Evolutionary conservation across 768 basidiomycete genomes (phyloP).

Genomic region (Omphalotus guepiniiformis): DNA sequence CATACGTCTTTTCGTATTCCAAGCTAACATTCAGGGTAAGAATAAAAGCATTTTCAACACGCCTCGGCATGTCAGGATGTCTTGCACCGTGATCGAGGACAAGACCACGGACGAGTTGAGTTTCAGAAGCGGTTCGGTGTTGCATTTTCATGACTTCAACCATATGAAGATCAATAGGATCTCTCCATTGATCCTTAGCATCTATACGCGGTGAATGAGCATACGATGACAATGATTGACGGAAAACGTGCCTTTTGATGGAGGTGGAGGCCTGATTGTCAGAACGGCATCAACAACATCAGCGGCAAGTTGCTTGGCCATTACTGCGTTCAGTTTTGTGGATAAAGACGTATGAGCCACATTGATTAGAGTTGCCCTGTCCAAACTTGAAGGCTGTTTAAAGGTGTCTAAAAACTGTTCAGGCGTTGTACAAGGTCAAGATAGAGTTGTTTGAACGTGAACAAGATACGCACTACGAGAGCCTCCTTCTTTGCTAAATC

Average conservation of each 20-base stretch:
- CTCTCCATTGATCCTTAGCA: constrained; percentile 63
- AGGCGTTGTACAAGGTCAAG: not conserved
- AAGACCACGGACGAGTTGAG: constrained; percentile 90
- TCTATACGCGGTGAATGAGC: constrained; percentile 31
- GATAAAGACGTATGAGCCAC: constrained; percentile 94
- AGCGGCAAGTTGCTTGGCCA: constrained; percentile 86
- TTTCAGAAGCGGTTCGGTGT: constrained; percentile 96
- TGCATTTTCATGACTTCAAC: constrained; percentile 99
- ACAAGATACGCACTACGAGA: constrained; percentile 53
- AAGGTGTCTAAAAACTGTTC: constrained; percentile 87
- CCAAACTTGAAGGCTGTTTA: constrained; percentile 72
- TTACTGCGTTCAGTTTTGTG: constrained; percentile 79
- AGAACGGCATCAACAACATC: constrained; percentile 95
- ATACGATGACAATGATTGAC: not conserved
- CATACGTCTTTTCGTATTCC: constrained; percentile 99
- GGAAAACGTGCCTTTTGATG: constrained; percentile 46
- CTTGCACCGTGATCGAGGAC: constrained; percentile 97
- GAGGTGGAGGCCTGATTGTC: constrained; percentile 72
- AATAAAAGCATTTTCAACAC: constrained; percentile 93
- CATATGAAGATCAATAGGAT: constrained; percentile 99
- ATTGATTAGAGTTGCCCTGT: constrained; percentile 87
- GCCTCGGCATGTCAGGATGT: constrained; percentile 99
- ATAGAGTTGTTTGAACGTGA: constrained; percentile 5
- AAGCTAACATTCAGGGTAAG: constrained; percentile 95
- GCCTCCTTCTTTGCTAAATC: constrained; percentile 98